A percentile compares a stretch with the other conserved stretches of the same genome.
These are phyloP conservation scores for Tulasnella sp. DNA, from an alignment of 768 basidiomycete species.

Conservation along the genomic window DNA sequence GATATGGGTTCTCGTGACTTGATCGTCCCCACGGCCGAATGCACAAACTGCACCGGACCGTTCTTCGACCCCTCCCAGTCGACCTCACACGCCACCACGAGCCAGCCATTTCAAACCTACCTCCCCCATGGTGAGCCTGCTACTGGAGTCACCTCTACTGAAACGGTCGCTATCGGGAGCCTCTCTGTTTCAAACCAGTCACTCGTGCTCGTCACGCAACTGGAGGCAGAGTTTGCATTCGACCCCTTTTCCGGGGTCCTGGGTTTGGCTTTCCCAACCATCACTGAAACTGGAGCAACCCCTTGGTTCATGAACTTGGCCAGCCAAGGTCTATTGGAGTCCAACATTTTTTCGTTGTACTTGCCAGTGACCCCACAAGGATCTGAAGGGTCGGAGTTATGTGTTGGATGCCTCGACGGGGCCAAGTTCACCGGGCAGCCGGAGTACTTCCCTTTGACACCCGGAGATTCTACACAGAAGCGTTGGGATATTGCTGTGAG, in stretches of 20 bases:
- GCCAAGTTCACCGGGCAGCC: conserved; percentile 3
- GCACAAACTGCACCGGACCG: not conserved
- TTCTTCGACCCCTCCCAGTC: not conserved
- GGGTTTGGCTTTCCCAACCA: not conserved
- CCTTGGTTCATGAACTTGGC: conserved; percentile 34
- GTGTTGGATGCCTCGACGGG: conserved; percentile 12
- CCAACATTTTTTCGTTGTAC: conserved; percentile 34
- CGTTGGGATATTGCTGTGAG: not conserved
- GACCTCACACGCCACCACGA: not conserved
- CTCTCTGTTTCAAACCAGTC: not conserved
- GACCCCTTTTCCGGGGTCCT: not conserved
- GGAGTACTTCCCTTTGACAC: not conserved
- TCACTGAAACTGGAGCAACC: conserved; percentile 13
- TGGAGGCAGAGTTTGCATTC: not conserved
- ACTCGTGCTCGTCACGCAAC: not conserved
- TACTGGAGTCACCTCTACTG: not conserved
- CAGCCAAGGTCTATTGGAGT: conserved; percentile 29
- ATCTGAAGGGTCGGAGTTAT: conserved; percentile 20
- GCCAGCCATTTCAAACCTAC: not conserved
- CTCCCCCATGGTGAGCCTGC: not conserved
- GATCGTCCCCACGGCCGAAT: not conserved
- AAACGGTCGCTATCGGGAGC: conserved; percentile 4
- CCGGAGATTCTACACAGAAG: not conserved
- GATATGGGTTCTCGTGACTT: conserved; percentile 27
- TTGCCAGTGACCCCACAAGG: conserved; percentile 3